phyloP scores from a whole-genome alignment of 805 yeast species.

The Candida coquimbonensis region DNA sequence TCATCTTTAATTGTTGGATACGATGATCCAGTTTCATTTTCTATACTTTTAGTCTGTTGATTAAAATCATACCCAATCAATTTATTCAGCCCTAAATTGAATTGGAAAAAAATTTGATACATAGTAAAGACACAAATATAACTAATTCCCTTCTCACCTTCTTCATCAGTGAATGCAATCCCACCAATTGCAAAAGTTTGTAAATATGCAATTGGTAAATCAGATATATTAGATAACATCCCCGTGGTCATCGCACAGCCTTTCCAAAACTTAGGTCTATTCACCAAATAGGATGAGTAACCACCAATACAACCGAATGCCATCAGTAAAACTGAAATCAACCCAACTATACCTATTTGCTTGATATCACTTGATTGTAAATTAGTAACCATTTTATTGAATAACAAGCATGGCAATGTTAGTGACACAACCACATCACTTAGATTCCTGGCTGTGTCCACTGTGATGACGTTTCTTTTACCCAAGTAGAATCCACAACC shows the following conservation, averaged over 20 bases:
- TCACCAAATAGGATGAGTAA: constrained; percentile 5
- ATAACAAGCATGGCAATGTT: constrained; percentile 60
- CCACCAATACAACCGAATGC: constrained; percentile 44
- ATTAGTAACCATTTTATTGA: constrained; percentile 55
- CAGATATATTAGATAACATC: constrained; percentile 67
- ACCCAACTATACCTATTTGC: constrained; percentile 56
- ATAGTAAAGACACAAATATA: constrained; percentile 74
- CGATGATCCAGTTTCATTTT: not conserved
- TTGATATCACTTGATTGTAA: constrained; percentile 60
- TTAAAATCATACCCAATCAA: constrained; percentile 59
- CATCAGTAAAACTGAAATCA: constrained; percentile 45
- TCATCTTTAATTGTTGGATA: not conserved
- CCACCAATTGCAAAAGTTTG: constrained; percentile 48
- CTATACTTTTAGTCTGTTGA: constrained; percentile 6
- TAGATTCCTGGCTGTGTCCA: constrained; percentile 54
- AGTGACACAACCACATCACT: constrained; percentile 57
- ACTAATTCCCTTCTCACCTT: constrained; percentile 74
- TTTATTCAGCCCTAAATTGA: constrained; percentile 70
- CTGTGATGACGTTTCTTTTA: constrained; percentile 48
- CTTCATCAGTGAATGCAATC: constrained; percentile 41
- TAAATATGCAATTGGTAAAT: constrained; percentile 69
- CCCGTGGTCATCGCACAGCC: constrained; percentile 70
- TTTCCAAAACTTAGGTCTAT: constrained; percentile 54
- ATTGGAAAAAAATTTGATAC: constrained; percentile 52
- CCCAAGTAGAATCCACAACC: constrained; percentile 61